Percentiles rank a stretch among this genome's conserved stretches.
Conservation (phyloP, 106 monocot species). For the Phalaenopsis aphrodite region DNA sequence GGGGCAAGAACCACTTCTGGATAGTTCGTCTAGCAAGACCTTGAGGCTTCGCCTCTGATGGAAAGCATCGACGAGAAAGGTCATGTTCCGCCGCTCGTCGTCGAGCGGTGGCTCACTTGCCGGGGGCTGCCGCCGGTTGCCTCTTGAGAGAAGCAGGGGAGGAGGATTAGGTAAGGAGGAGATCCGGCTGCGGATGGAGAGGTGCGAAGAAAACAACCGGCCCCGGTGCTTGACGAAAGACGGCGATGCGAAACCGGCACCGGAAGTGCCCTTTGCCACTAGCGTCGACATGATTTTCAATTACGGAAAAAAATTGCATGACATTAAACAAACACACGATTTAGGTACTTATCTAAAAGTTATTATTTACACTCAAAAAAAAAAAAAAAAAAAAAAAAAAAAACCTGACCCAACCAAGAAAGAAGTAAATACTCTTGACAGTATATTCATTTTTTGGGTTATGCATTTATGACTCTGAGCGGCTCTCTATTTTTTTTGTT, state of each 20-base stretch:
- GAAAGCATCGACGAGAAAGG: conserved; percentile 42
- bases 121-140: neutral
- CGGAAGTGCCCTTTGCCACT: neutral
- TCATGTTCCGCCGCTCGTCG: conserved; percentile 9
- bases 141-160: neutral
- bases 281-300: neutral
- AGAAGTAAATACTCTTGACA: no score
- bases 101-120: neutral
- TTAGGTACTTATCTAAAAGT: no score
- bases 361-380: no score
- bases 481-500: no score
- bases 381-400: no score
- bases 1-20: conserved; percentile 21
- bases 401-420: no score
- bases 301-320: no score
- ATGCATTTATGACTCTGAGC: no score
- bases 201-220: neutral
- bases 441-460: no score
- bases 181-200: neutral
- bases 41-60: conserved; percentile 35
- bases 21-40: conserved; percentile 23
- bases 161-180: neutral
- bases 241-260: neutral
- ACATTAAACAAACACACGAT: no score
- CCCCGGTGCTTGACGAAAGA: neutral